Base-by-base conservation (phyloP, 345 rosid genomes). In the Turnera subulata region DNA sequence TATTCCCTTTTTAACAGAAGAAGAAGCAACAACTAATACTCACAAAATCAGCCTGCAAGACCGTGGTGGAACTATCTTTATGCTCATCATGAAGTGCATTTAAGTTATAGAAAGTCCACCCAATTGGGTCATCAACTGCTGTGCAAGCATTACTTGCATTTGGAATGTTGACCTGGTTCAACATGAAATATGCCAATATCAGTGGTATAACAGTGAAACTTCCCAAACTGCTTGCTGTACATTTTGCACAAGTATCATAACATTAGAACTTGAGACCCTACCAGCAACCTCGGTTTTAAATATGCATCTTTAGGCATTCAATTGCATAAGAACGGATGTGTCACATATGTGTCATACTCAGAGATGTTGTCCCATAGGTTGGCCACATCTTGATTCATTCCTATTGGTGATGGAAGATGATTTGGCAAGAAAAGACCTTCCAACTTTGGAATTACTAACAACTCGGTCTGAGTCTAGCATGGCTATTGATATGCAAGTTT, bases 101-200 rank as follows among this genome's bases (percentile, higher is more conserved):
- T 78, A 81, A 68, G 67, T 83, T 65, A 19, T 76, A 81, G 80
- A 85, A 76, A 24, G 83, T 73, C 80, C 83, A 79, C 1, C 82
- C 77, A 29, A 69, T 57, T 46, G 79, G 72, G 61, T 79, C 69
- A 43, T 76, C 78, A 25, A 68, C 59, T 55, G 73, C 81, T 14
- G 80, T 68, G 46, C 82, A 80, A 42, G 71, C 73, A 50, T 83
- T 85, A 58, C 71, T 50, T 14, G 83, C 72, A 67, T 75, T 67
- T 22, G 83, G 82, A 58, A 85, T 63, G 21, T 5, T 58, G 56
- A 83, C 79, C 85, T 83, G 77, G 25, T 51, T 21, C 12, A 18
- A 25, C 9, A 50, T 9, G 12, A 18, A 53, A 16, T 53, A 17
- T 53, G 4, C 42, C 20, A 35, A 6, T 11, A 29, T n/a, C 15